Evolutionary conservation across 2,329 filamentous ascomycete genomes (phyloP).

Genomic region (Fusarium anguioides): DNA sequence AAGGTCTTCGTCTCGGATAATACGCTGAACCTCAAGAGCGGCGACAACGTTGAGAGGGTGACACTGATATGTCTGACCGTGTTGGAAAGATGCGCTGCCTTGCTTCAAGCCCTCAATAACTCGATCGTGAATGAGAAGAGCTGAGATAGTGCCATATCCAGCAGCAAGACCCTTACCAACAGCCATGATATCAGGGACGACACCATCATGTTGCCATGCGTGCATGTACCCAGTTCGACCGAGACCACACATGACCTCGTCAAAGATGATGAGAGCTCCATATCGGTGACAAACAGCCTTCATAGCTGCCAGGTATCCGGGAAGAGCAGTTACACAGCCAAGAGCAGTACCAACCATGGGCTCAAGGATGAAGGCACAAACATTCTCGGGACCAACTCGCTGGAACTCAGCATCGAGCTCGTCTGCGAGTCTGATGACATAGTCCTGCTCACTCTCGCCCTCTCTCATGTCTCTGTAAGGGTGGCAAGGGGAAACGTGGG

Average conservation of each 20-base stretch:
- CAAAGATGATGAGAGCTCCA: conserved; percentile 67
- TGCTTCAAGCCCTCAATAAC: neutral
- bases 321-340: conserved; percentile 11
- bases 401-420: conserved; percentile 30
- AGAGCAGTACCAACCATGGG: conserved; percentile 28
- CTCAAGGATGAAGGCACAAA: conserved; percentile 28
- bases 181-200: conserved; percentile 48
- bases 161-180: conserved; percentile 64
- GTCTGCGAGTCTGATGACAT: conserved; percentile 24
- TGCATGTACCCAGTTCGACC: conserved; percentile 68
- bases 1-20: neutral
- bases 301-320: conserved; percentile 65
- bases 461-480: conserved; percentile 29
- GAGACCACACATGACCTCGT: conserved; percentile 69
- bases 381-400: conserved; percentile 15
- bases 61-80: neutral
- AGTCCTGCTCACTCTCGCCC: conserved; percentile 42
- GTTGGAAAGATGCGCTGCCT: neutral
- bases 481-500: conserved; percentile 41
- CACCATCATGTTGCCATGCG: conserved; percentile 60
- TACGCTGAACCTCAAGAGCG: neutral
- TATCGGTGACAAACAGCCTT: conserved; percentile 62
- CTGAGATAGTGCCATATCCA: conserved; percentile 66
- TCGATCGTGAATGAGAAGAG: conserved; percentile 61
- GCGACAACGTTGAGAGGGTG: neutral